Evolutionary conservation across 371 early-diverging fungal species (phyloP), one percentile per base, ranked within the genome.

Genomic region (Paramicrosporidium saccamoebae): DNA sequence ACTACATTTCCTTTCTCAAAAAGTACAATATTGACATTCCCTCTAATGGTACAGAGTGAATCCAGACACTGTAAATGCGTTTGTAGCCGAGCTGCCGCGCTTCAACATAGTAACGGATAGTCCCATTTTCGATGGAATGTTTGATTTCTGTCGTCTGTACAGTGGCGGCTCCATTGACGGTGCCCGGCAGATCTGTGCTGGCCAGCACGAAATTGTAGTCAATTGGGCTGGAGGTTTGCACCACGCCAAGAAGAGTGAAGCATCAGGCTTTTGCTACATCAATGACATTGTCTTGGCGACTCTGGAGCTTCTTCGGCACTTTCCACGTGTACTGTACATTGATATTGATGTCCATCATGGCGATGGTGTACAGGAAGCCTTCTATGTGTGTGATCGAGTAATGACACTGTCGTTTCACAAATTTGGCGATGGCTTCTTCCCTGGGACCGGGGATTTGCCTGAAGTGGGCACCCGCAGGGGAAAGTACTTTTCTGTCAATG

Each of bases 341-440:
- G 90, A 88, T 32, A 79, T 82, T 32, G 90, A 88, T 37, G 65
- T 81, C 27, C 90, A 88, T 41, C 90, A 88, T 33, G 90, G 90
- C 10, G 90, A 88, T 36, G 90, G 84, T 18, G 90, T 88, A 2
- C 81, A 75, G 29, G 77, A 88, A 40, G 86, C 86, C 5, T 88
- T 88, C 36, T 69, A 72, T 28, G 50, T 55, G 9, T 65, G 68
- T 4, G 74, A 82, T 30, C 55, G 84, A 19, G 86, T 84, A 4
- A 64, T 79, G 64, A 82, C 84, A 0, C 64, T 78, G 5, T 69
- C 71, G 1, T 69, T 82, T 32, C 90, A 88, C 44, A 81, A 77
- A 44, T 79, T 75, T 44, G 75, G 75, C 26, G 78, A 73, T 17
- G 66, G 63, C 12, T 90, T 72, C 39, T 90, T 84, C 41, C 90